Conservation (phyloP, 495 filamentous ascomycete species). For the Niebla homalea region DNA sequence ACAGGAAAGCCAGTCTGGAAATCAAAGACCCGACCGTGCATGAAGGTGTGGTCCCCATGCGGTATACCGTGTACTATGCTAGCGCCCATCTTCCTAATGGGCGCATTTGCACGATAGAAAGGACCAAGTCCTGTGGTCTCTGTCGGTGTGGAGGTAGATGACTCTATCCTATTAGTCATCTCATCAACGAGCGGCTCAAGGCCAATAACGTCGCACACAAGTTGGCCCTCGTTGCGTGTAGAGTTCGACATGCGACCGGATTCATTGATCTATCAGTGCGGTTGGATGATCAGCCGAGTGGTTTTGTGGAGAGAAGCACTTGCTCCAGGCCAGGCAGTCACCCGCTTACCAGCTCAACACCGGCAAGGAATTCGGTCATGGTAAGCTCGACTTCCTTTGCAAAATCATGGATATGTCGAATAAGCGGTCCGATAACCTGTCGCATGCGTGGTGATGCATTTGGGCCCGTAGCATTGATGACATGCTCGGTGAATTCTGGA, state of each 20-base stretch:
- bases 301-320: conserved; percentile 4
- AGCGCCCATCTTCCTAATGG: conserved; percentile 46
- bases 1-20: conserved; percentile 44
- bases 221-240: conserved; percentile 63
- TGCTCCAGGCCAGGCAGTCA: background rate
- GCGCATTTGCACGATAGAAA: conserved; percentile 62
- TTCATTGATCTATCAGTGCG: conserved; percentile 40
- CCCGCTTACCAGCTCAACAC: conserved; percentile 42
- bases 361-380: conserved; percentile 66
- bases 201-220: conserved; percentile 65
- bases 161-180: conserved; percentile 54
- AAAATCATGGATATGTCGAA: conserved; percentile 73
- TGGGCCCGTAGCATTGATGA: conserved; percentile 64
- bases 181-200: conserved; percentile 73
- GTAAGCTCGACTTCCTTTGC: conserved; percentile 70
- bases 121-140: conserved; percentile 64
- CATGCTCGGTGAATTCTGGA: conserved; percentile 61
- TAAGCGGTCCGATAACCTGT: conserved; percentile 48
- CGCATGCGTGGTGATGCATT: conserved; percentile 56
- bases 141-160: conserved; percentile 39
- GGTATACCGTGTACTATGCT: conserved; percentile 43
- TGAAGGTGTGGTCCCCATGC: conserved; percentile 42
- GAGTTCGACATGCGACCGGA: conserved; percentile 20
- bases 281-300: conserved; percentile 20
- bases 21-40: conserved; percentile 52